Evolutionary conservation across 148 eudicot species (phyloP).

Genomic region (Simmondsia chinensis): DNA sequence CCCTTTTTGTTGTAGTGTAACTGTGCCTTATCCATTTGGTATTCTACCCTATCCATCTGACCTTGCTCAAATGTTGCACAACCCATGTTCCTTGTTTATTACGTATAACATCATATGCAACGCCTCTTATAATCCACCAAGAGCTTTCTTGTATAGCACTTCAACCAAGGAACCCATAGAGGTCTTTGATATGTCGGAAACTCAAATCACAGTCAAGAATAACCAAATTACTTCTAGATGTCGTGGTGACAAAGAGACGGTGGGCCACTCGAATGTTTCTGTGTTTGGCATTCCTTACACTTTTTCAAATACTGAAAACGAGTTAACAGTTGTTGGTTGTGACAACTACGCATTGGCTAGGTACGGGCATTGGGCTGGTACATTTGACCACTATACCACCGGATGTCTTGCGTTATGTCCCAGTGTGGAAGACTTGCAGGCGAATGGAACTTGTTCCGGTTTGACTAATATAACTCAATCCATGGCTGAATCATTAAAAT

Average conservation of each 20-base stretch:
- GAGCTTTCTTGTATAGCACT: conserved; percentile 9
- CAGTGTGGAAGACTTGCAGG: neutral
- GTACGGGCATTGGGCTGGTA: no score
- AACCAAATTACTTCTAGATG: conserved; percentile 15
- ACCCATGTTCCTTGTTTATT: conserved; percentile 26
- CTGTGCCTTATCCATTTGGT: conserved; percentile 52
- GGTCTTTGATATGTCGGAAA: conserved; percentile 16
- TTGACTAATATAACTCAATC: no score
- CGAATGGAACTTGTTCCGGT: conserved; percentile 17
- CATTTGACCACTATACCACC: conserved; percentile 1
- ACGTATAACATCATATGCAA: conserved; percentile 24
- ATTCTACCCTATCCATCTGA: no score
- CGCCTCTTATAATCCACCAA: conserved; percentile 24
- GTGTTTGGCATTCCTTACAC: conserved; percentile 5
- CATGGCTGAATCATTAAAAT: no score
- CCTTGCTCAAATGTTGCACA: neutral
- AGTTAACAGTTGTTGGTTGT: conserved; percentile 17
- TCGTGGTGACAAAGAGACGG: conserved; percentile 1
- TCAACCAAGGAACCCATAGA: neutral
- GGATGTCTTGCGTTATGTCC: neutral
- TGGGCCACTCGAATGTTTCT: neutral
- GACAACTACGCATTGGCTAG: conserved; percentile 12
- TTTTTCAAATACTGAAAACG: conserved; percentile 18
- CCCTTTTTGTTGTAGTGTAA: conserved; percentile 42
- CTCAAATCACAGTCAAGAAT: conserved; percentile 12